A percentile compares a stretch with the other conserved stretches of the same genome.
Conservation (phyloP, 1,284 basidiomycete genomes). For the Cutaneotrichosporon curvatum region DNA sequence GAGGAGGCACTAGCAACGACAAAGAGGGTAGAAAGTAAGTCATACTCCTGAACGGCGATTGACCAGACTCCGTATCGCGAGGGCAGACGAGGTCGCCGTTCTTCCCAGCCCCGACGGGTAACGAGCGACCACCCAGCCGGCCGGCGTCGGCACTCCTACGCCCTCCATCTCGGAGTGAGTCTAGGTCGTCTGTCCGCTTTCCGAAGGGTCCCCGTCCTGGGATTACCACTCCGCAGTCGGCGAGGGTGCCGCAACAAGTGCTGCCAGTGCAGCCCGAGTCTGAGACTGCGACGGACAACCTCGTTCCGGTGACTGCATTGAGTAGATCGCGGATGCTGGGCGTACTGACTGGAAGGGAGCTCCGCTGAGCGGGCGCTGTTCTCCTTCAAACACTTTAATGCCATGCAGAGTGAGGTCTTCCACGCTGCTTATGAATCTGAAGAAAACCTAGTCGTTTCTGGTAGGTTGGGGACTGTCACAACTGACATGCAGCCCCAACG, state of each 20-base stretch:
- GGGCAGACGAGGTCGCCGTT: too few relatives aligned
- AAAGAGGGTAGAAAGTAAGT: slow-evolving; percentile 3
- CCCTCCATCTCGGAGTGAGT: background rate
- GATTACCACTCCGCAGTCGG: background rate
- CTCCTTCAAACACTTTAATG: slow-evolving; percentile 16
- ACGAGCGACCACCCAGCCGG: too few relatives aligned
- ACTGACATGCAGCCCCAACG: slow-evolving; percentile 60
- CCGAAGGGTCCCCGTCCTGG: background rate
- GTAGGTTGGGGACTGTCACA: slow-evolving; percentile 47
- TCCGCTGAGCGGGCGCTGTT: slow-evolving; percentile 6
- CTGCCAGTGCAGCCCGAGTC: background rate
- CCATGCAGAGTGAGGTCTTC: slow-evolving; percentile 18
- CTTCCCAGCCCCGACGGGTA: too few relatives aligned
- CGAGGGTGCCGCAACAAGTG: too few relatives aligned
- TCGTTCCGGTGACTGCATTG: slow-evolving; percentile 3
- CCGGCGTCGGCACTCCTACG: background rate
- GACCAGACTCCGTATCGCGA: background rate
- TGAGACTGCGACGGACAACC: background rate
- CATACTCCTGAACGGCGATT: background rate
- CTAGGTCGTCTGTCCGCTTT: background rate
- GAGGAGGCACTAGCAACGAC: background rate
- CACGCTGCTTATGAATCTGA: slow-evolving; percentile 53
- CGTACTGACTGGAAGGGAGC: slow-evolving; percentile 3
- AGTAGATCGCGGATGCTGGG: background rate
- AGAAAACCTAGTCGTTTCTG: slow-evolving; percentile 75